Evolutionary conservation across 2,329 filamentous ascomycete genomes (phyloP), one percentile per base, ranked within the genome.

Genomic region (Lasiodiplodia sp.): DNA sequence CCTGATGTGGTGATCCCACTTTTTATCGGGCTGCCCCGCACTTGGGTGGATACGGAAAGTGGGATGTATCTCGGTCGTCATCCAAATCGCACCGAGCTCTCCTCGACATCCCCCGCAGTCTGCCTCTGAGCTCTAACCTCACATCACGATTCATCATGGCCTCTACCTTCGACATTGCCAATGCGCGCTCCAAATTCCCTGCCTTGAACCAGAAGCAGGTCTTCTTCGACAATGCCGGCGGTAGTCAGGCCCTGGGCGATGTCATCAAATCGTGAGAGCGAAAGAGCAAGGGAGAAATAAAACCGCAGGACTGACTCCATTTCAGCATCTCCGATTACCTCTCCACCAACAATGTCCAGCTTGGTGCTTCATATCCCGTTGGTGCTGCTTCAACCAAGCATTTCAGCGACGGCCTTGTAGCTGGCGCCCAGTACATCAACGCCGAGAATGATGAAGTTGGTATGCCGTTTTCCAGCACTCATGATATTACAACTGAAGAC

Each of bases 141-240:
- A 47, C 38, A 28, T 28, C 37, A 7, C 4, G 10, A 7, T 44
- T 5, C 57, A 55, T 25, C 52, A 78, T 79, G 77, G 52, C 78
- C 37, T 70, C 73, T 63, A 71, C 73, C 16, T 86, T 92, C 72
- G 83, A 90, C 72, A 83, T 92, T 60, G 74, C 83, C 10, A 80
- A 82, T 60, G 84, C 86, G 37, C 85, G 90, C 69, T 82, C 84
- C 70, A 83, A 85, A 66, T 94, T 94, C 81, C 91, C 92, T 40
- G 90, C 91, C 16, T 79, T 94, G 49, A 79, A 85, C 51, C 84
- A 88, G 69, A 83, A 88, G 57, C 91, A 93, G 74, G 84, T 94
- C 62, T 93, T 87, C 76, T 87, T 94, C 72, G 92, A 95, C 75
- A 94, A 94, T 75, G 92, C 91, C 12, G 92, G 92, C 21, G 92